Percentiles rank a stretch among this genome's conserved stretches.
Conservation (phyloP, 768 basidiomycete genomes). For the Hygrocybe punicea region DNA sequence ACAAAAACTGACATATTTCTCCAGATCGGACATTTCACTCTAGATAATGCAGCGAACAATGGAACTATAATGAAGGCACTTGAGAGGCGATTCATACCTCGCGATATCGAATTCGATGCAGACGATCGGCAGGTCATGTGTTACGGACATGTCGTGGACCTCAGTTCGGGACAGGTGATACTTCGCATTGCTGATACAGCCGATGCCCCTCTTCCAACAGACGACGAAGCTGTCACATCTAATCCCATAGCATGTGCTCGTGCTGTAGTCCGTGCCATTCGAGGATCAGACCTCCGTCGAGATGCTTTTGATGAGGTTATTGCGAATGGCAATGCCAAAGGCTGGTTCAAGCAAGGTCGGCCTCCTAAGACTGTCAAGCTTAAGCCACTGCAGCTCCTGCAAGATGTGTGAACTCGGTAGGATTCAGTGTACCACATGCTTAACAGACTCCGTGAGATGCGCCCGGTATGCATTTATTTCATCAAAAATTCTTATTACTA, state of each 20-base stretch:
- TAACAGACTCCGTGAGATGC: constrained; percentile 9
- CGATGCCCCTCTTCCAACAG: neutral
- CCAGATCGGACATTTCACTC: constrained; percentile 11
- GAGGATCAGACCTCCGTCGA: constrained; percentile 4
- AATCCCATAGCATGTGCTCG: neutral
- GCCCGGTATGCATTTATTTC: constrained; percentile 9
- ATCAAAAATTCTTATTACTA: constrained; percentile 2
- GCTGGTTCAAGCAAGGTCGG: constrained; percentile 1
- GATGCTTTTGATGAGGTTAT: constrained; percentile 7
- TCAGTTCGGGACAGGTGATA: constrained; percentile 11
- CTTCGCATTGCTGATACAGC: neutral
- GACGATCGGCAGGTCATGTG: constrained; percentile 13
- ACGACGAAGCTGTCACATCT: neutral
- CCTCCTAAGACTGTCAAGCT: constrained; percentile 1
- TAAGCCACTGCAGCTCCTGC: constrained; percentile 4
- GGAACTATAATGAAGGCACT: constrained; percentile 4
- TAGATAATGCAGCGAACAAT: constrained; percentile 20
- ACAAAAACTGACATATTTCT: neutral
- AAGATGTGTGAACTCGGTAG: constrained; percentile 13
- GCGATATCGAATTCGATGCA: constrained; percentile 8
- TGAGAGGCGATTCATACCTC: neutral
- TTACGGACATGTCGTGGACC: constrained; percentile 21
- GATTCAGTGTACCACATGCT: constrained; percentile 16
- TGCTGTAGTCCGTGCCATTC: constrained; percentile 2
- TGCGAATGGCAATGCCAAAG: neutral